phyloP scores from a whole-genome alignment of 768 basidiomycete genomes.

The Phlebiopsis flavidoalba region DNA sequence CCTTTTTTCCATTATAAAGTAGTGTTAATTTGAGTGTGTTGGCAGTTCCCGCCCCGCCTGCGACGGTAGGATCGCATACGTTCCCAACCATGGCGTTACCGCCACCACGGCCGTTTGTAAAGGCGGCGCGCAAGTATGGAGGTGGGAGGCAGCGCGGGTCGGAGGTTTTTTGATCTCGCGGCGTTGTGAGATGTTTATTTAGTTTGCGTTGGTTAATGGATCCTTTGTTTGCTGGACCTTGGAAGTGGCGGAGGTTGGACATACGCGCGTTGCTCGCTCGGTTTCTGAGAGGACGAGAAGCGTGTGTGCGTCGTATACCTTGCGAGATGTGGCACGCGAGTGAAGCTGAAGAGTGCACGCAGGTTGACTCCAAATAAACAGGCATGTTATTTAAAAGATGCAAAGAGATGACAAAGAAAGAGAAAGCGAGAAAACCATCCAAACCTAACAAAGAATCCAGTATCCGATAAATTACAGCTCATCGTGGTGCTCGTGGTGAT shows the following conservation, averaged over 20 bases:
- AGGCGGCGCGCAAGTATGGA: conserved; percentile 47
- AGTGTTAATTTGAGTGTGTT: conserved; percentile 10
- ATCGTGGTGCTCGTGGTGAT: conserved; percentile 3
- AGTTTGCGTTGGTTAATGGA: background rate
- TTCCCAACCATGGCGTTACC: conserved; percentile 81
- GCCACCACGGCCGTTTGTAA: conserved; percentile 60
- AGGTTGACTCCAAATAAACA: background rate
- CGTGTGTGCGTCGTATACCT: too few species aligned
- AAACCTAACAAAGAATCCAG: background rate
- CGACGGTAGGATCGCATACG: conserved; percentile 60
- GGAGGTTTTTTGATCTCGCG: conserved; percentile 57
- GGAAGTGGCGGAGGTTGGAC: too few species aligned
- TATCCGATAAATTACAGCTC: conserved; percentile 4
- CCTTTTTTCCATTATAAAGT: background rate
- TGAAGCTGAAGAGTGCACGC: too few species aligned
- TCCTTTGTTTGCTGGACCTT: too few species aligned
- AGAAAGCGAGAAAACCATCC: background rate
- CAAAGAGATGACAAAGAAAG: background rate
- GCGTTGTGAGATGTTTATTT: conserved; percentile 21
- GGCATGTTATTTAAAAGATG: background rate
- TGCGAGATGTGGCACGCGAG: too few species aligned
- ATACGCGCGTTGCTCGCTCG: too few species aligned
- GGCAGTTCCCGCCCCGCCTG: conserved; percentile 51
- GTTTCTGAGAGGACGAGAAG: too few species aligned
- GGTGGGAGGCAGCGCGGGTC: conserved; percentile 69